phyloP scores from a whole-genome alignment of 2,329 filamentous ascomycete species.

The Fusarium hainanense region DNA sequence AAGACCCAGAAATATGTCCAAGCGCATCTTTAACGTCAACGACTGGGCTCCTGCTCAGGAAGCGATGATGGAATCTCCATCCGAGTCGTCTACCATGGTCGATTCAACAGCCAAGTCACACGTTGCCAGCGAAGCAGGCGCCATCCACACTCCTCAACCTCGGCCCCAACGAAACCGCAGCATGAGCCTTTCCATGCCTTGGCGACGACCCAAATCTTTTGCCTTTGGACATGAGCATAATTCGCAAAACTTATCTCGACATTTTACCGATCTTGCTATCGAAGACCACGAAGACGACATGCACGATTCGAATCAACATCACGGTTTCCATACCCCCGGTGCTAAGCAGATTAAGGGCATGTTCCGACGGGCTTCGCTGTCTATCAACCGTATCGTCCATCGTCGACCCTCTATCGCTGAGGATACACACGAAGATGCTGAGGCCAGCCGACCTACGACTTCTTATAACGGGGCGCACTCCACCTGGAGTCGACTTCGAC shows the following conservation, averaged over 20 bases:
- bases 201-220: constrained; percentile 61
- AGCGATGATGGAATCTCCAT: constrained; percentile 48
- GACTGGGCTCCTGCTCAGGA: constrained; percentile 59
- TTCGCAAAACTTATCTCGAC: constrained; percentile 43
- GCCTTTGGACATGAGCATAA: constrained; percentile 52
- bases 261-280: constrained; percentile 49
- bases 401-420: constrained; percentile 58
- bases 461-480: constrained; percentile 55
- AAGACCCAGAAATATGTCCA: constrained; percentile 46
- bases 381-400: constrained; percentile 64
- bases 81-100: constrained; percentile 34
- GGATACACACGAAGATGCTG: constrained; percentile 37
- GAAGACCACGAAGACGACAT: constrained; percentile 48
- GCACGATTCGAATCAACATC: constrained; percentile 43
- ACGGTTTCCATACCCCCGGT: constrained; percentile 44
- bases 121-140: constrained; percentile 15
- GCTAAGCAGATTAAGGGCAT: constrained; percentile 59
- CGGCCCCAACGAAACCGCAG: constrained; percentile 57
- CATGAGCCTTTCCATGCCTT: constrained; percentile 62
- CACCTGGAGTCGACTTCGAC: constrained; percentile 63
- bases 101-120: constrained; percentile 21
- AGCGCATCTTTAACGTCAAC: constrained; percentile 53
- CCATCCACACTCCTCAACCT: constrained; percentile 6
- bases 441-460: constrained; percentile 55
- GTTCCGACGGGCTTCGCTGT: constrained; percentile 66